Base-by-base conservation (phyloP, 179 eudicot genomes). In the Silene noctiflora region DNA sequence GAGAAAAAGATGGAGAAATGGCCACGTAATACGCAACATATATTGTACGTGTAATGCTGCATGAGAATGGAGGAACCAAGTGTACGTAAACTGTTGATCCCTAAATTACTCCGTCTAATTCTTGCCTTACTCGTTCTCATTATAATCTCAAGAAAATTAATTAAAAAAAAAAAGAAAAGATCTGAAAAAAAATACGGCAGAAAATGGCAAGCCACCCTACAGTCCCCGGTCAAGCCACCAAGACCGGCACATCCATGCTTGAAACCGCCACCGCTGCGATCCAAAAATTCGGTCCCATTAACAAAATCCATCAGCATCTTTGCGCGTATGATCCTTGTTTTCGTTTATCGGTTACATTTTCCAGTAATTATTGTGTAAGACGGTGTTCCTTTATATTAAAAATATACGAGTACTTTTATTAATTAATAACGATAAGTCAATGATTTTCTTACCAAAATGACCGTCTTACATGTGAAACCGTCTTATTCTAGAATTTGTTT, bases 221-320 rank as follows among this genome's bases (percentile, higher is more conserved):
- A 24, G 82, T 91, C 6, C 96, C 96, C 67, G 98, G 98, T 0
- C 91, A 91, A 82, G 85, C 89, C 2, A 94, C 87, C 4, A 81
- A 81, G 73, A 85, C 86, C 4, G 80, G 84, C 63, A 87, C 93
- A 19, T 73, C 92, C 67, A 27, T 94, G 79, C 85, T 89, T 3
- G 94, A 94, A 82, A 84, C 88, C 11, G 93, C 93, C 75, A 84
- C 94, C 12, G 85, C 93, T 29, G 77, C 90, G n/a, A 81, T 94
- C 48, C 98, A 94, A 81, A 82, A 81, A 24, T 94, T 94, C 13
- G 93, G 83, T 27, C 98, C 98, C 14, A 4, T 92, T 63, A 94
- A 91, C 86, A 85, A 86, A 11, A 91, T 94, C 83, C 97, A 94
- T 79, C 97, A 94, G 77, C 98, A 94, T 75, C 93, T 91, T 29